These are phyloP conservation scores for Penicillium sp. DNA, from an alignment of 2,329 filamentous ascomycete genomes.

Conservation along the genomic window DNA sequence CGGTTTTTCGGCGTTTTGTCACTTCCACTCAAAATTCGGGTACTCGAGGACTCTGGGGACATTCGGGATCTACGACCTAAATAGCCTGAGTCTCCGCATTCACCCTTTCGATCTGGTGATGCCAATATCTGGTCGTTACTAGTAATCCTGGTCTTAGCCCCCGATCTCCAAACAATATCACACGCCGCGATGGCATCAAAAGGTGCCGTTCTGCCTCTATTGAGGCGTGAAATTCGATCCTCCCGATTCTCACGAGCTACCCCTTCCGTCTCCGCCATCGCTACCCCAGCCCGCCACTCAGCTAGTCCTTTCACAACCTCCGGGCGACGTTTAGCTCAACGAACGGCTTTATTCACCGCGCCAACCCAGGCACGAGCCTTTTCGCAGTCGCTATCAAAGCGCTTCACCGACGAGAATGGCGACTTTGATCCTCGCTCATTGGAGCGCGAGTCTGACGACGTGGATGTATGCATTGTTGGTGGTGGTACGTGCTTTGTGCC, in stretches of 20 bases:
- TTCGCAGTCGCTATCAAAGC: conserved; percentile 44
- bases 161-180: neutral
- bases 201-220: conserved; percentile 41
- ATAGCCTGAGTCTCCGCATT: conserved; percentile 7
- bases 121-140: conserved; percentile 14
- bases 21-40: conserved; percentile 25
- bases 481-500: conserved; percentile 58
- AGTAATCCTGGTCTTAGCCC: conserved; percentile 7
- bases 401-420: conserved; percentile 51
- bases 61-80: conserved; percentile 2
- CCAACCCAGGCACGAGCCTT: conserved; percentile 44
- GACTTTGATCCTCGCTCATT: conserved; percentile 65
- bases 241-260: conserved; percentile 32
- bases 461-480: conserved; percentile 95
- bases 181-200: conserved; percentile 42
- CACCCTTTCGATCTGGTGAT: conserved; percentile 15
- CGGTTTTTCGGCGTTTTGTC: conserved; percentile 27
- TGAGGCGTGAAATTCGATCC: conserved; percentile 43
- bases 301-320: conserved; percentile 22
- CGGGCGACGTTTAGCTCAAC: conserved; percentile 21
- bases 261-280: conserved; percentile 25
- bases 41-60: conserved; percentile 22
- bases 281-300: conserved; percentile 22
- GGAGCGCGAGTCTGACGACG: conserved; percentile 87
- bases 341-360: conserved; percentile 22